A percentile compares a stretch with the other conserved stretches of the same genome.
These are phyloP conservation scores for Pseudognaphalium luteoalbum DNA, from an alignment of 129 eudicot genomes.

Conservation along the genomic window DNA sequence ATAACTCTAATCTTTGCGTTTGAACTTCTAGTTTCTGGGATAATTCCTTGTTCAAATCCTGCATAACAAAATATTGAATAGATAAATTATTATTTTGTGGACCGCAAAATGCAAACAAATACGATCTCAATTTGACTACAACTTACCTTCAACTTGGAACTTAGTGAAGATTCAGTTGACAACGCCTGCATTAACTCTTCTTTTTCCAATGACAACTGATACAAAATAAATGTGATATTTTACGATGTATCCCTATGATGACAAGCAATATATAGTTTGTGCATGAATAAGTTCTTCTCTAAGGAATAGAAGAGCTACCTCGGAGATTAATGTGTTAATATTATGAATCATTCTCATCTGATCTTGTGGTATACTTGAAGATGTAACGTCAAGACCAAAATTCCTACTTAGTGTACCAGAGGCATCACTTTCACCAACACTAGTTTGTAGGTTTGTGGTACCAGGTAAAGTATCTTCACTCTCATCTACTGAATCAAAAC, in stretches of 20 bases:
- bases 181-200: constrained; percentile 72
- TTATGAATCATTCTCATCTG: constrained; percentile 75
- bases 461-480: constrained; percentile 41
- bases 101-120: not conserved
- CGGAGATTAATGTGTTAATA: constrained; percentile 72
- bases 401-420: constrained; percentile 38
- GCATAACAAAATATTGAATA: constrained; percentile 14
- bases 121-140: not conserved
- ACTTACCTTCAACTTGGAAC: constrained; percentile 75
- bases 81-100: not conserved
- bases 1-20: constrained; percentile 92
- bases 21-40: constrained; percentile 91
- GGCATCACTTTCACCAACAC: constrained; percentile 42
- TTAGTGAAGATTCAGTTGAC: constrained; percentile 68
- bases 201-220: constrained; percentile 81
- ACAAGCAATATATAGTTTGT: not conserved
- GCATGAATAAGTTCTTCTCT: not conserved
- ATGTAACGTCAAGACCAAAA: constrained; percentile 52
- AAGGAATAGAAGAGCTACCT: constrained; percentile 44
- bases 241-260: not conserved
- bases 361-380: constrained; percentile 72
- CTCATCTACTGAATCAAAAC: constrained; percentile 27
- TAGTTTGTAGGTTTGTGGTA: constrained; percentile 28
- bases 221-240: constrained; percentile 5
- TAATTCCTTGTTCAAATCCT: constrained; percentile 87